A percentile compares a stretch with the other conserved stretches of the same genome.
Evolutionary conservation across 1,284 basidiomycete genomes (phyloP).

Genomic region (Fomitopsis palustris): DNA sequence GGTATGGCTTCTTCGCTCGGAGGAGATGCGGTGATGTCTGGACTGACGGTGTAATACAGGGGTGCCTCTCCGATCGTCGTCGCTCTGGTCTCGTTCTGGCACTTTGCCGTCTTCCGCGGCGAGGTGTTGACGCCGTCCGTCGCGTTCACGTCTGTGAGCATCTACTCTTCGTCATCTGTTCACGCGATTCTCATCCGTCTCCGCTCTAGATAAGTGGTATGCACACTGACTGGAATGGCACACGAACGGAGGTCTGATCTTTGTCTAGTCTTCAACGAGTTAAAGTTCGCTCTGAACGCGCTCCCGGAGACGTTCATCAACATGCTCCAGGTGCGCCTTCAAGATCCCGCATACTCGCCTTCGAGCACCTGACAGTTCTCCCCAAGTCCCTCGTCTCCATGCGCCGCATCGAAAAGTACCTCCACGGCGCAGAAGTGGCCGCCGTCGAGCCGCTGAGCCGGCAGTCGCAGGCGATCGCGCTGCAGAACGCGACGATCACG

Average conservation of each 20-base stretch:
- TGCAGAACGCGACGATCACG: constrained; percentile 83
- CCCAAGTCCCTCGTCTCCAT: constrained; percentile 76
- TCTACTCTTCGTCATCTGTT: neutral
- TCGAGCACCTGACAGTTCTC: neutral
- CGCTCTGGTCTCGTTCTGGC: constrained; percentile 79
- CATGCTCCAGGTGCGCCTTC: constrained; percentile 61
- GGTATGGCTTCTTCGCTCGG: constrained; percentile 38
- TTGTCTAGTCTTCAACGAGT: constrained; percentile 75
- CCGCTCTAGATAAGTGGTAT: constrained; percentile 44
- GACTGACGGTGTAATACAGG: constrained; percentile 77
- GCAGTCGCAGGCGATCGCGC: constrained; percentile 58
- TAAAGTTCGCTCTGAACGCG: constrained; percentile 81
- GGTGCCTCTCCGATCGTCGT: constrained; percentile 72
- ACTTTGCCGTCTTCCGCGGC: constrained; percentile 71
- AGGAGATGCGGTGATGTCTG: constrained; percentile 62
- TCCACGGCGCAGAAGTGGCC: constrained; percentile 68
- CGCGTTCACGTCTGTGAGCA: constrained; percentile 78
- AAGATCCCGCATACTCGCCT: neutral
- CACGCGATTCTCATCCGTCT: neutral
- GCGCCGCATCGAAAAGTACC: constrained; percentile 88
- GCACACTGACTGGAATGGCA: constrained; percentile 6
- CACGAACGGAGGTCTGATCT: neutral
- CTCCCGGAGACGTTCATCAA: constrained; percentile 90
- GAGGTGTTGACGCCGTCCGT: constrained; percentile 76
- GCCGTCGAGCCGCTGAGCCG: constrained; percentile 54